Conservation (phyloP, 2,329 filamentous ascomycete species). For the Alternaria tenuissima region DNA sequence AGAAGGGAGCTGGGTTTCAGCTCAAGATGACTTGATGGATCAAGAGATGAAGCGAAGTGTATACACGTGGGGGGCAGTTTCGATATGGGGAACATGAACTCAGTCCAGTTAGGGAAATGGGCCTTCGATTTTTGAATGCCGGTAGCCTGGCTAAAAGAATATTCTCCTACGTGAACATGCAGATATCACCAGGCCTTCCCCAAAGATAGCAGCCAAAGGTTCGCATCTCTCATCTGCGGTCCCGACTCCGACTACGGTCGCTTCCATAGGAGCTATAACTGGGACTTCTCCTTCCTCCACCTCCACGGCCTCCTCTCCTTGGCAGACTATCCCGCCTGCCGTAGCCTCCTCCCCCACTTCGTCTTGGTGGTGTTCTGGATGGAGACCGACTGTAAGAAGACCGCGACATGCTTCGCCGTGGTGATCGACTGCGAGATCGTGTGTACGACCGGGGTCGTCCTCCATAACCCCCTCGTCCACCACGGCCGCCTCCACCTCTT, state of each 20-base stretch:
- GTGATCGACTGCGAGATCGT: conserved; percentile 54
- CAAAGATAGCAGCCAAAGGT: neutral
- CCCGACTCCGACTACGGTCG: conserved; percentile 58
- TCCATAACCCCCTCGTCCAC: conserved; percentile 43
- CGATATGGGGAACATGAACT: neutral
- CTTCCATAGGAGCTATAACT: conserved; percentile 72
- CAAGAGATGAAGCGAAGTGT: neutral
- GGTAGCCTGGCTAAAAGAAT: neutral
- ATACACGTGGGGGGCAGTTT: neutral
- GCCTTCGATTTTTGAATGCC: neutral
- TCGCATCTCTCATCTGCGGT: conserved; percentile 23
- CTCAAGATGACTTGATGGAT: conserved; percentile 41
- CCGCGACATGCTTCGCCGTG: conserved; percentile 51
- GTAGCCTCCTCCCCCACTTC: conserved; percentile 25
- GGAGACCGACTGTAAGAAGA: conserved; percentile 53
- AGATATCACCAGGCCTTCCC: neutral
- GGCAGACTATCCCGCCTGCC: conserved; percentile 25
- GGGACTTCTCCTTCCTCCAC: conserved; percentile 61
- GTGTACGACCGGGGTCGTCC: conserved; percentile 40
- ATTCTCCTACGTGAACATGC: neutral
- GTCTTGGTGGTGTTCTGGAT: conserved; percentile 43
- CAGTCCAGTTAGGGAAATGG: neutral
- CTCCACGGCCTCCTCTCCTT: conserved; percentile 28
- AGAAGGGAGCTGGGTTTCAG: conserved; percentile 58
- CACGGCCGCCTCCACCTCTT: conserved; percentile 42